Evolutionary conservation across 192 early-diverging fungal genomes (phyloP).

Genomic region (Entomortierella chlamydospora): DNA sequence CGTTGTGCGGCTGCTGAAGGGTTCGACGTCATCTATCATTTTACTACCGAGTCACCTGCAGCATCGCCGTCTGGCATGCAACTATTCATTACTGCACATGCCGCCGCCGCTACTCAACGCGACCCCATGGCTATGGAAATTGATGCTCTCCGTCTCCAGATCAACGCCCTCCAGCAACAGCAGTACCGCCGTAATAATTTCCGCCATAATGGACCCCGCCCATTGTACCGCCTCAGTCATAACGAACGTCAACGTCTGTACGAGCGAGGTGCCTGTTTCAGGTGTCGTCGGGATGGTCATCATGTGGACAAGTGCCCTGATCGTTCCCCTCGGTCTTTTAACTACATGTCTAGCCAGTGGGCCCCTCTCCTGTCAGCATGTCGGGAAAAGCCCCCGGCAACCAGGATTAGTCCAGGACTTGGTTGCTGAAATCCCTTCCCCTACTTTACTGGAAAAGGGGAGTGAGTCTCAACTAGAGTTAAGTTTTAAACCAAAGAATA

Average conservation of each 20-base stretch:
- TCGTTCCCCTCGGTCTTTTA: neutral
- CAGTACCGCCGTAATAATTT: neutral
- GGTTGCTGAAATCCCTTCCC: neutral
- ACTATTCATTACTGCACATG: too few species aligned
- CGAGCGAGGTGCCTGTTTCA: neutral
- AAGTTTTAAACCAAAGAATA: neutral
- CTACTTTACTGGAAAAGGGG: neutral
- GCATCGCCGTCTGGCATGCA: too few species aligned
- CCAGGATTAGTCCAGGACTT: neutral
- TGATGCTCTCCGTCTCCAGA: neutral
- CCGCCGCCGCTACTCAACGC: too few species aligned
- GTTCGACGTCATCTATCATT: too few species aligned
- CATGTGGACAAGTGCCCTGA: neutral
- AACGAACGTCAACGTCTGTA: neutral
- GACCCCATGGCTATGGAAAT: neutral
- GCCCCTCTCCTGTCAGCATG: neutral
- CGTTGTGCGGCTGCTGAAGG: too few species aligned
- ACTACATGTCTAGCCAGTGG: neutral
- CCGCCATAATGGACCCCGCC: neutral
- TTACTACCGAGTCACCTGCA: too few species aligned
- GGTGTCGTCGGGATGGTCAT: neutral
- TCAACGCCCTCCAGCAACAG: neutral
- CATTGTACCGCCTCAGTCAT: neutral
- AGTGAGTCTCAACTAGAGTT: neutral
- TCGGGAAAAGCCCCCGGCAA: conserved; percentile 5